These are phyloP conservation scores for Jasminum sambac DNA, from an alignment of 257 asterid genomes.

Conservation along the genomic window DNA sequence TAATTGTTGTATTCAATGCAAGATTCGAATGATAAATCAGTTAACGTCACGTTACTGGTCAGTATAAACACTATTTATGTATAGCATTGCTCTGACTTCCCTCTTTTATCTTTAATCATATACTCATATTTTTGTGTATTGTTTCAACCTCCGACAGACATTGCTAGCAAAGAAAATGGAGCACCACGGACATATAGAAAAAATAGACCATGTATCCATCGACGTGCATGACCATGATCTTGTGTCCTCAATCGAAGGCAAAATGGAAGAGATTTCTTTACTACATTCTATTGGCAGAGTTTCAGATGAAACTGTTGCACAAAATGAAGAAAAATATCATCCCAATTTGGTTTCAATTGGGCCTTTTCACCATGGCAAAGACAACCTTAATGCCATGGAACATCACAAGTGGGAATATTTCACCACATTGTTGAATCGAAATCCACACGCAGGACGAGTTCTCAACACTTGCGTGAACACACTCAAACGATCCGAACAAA, in stretches of 20 bases:
- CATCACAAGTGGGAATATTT: conserved; percentile 52
- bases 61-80: too few species aligned
- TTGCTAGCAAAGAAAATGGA: conserved; percentile 23
- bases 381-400: conserved; percentile 28
- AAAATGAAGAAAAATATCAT: conserved; percentile 25
- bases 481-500: conserved; percentile 32
- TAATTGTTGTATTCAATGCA: too few species aligned
- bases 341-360: conserved; percentile 55
- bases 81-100: not conserved
- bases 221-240: conserved; percentile 32
- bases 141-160: not conserved
- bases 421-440: conserved; percentile 36
- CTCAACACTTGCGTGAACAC: conserved; percentile 41
- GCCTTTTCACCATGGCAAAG: conserved; percentile 45
- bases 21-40: too few species aligned
- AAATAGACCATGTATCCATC: conserved; percentile 30
- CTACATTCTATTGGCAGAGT: conserved; percentile 33
- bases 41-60: too few species aligned
- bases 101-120: not conserved
- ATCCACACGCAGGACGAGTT: conserved; percentile 33
- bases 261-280: conserved; percentile 37
- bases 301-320: conserved; percentile 26
- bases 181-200: conserved; percentile 4
- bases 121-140: not conserved
- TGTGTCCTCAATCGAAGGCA: conserved; percentile 41